Conservation (phyloP, 2,329 filamentous ascomycete genomes). For the Xylaria sp. region DNA sequence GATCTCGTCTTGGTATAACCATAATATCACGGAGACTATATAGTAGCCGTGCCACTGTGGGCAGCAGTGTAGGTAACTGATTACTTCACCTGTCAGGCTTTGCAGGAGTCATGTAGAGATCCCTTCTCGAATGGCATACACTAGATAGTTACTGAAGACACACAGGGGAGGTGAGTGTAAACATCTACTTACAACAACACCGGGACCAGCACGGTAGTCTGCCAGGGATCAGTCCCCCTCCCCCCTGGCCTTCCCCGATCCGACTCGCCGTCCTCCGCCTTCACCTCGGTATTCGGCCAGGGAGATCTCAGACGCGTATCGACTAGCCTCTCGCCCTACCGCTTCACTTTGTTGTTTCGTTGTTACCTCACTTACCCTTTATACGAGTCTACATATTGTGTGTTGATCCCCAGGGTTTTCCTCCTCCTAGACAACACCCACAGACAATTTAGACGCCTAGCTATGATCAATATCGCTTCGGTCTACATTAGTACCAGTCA, state of each 20-base stretch:
- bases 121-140: conserved; percentile 6
- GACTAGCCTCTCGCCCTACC: neutral
- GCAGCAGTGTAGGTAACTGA: neutral
- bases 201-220: conserved; percentile 6
- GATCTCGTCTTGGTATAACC: no score
- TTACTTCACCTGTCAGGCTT: conserved; percentile 1
- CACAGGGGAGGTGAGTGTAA: neutral
- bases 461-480: conserved; percentile 9
- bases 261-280: conserved; percentile 21
- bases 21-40: neutral
- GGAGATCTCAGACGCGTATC: conserved; percentile 20
- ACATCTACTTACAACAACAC: neutral
- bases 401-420: conserved; percentile 18
- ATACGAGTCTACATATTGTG: conserved; percentile 13
- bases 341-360: conserved; percentile 6
- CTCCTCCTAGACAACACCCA: conserved; percentile 1
- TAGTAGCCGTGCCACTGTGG: neutral
- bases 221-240: conserved; percentile 25
- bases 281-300: conserved; percentile 27
- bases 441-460: neutral
- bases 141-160: neutral
- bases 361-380: conserved; percentile 15
- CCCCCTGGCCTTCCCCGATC: conserved; percentile 20
- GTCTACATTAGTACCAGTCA: conserved; percentile 19
- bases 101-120: conserved; percentile 7